Percentiles rank a stretch among this genome's conserved stretches.
These are phyloP conservation scores for Dalechampia spathulata DNA, from an alignment of 441 rosid genomes.

Conservation along the genomic window DNA sequence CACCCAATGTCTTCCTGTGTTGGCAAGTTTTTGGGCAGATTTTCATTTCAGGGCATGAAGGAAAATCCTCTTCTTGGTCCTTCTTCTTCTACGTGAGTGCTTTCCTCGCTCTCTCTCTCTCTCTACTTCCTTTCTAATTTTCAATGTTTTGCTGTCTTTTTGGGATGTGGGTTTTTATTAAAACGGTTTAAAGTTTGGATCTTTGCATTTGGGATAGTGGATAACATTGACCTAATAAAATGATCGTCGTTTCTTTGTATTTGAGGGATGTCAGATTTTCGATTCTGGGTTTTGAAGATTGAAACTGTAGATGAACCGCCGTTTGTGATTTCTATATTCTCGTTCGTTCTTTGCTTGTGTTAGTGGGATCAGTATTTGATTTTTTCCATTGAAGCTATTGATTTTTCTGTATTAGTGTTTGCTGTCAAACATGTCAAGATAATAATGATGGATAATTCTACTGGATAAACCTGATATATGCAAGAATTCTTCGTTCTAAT, in stretches of 20 bases:
- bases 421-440: no score
- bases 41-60: slow-evolving; percentile 72
- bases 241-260: no score
- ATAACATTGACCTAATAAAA: not conserved
- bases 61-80: slow-evolving; percentile 96
- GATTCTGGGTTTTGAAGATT: not conserved
- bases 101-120: not conserved
- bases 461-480: no score
- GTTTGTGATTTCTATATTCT: no score
- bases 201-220: not conserved
- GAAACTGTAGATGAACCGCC: no score
- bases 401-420: no score
- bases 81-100: slow-evolving; percentile 60
- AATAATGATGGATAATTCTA: no score
- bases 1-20: slow-evolving; percentile 30
- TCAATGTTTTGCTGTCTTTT: not conserved
- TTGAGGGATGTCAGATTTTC: not conserved
- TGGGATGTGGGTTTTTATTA: not conserved
- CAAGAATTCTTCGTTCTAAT: not conserved
- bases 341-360: not conserved
- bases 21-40: slow-evolving; percentile 57
- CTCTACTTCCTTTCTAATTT: not conserved
- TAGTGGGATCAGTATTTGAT: not conserved
- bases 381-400: no score
- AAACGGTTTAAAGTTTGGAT: not conserved